phyloP scores from a whole-genome alignment of 1,284 basidiomycete genomes.

The Puccinia brachypodii region DNA sequence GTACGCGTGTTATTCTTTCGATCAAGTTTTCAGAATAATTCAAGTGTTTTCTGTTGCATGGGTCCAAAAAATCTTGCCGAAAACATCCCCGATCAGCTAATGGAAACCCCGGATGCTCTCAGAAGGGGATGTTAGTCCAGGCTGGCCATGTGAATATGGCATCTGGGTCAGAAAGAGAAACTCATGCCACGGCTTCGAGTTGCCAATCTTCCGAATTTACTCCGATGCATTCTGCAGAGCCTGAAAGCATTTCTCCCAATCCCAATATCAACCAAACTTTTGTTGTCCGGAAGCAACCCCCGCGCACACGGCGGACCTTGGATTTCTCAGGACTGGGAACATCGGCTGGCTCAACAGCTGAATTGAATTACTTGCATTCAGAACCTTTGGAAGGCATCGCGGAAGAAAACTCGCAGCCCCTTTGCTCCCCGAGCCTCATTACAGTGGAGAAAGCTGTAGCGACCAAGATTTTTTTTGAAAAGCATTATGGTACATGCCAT shows the following conservation, averaged over 20 bases:
- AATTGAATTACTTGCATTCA: background rate
- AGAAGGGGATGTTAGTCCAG: background rate
- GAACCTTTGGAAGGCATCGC: conserved; percentile 12
- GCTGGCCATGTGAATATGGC: conserved; percentile 14
- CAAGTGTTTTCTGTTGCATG: background rate
- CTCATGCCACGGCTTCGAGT: background rate
- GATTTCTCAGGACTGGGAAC: conserved; percentile 50
- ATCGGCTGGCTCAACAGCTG: conserved; percentile 37
- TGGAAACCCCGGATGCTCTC: background rate
- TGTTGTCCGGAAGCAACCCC: conserved; percentile 66
- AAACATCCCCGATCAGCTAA: background rate
- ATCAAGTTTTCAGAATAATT: background rate
- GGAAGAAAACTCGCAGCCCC: background rate
- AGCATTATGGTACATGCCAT: conserved; percentile 68
- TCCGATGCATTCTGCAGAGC: background rate
- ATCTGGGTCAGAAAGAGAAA: background rate
- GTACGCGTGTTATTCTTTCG: conserved; percentile 51
- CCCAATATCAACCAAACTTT: conserved; percentile 78
- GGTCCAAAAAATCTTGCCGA: background rate
- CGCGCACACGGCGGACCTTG: conserved; percentile 69
- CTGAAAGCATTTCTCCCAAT: conserved; percentile 62
- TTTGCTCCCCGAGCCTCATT: conserved; percentile 73
- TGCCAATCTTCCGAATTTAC: background rate
- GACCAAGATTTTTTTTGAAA: conserved; percentile 92
- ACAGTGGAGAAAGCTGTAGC: conserved; percentile 92